Evolutionary conservation across 129 eudicot species (phyloP), one percentile per base, ranked within the genome.

Genomic region (Flaveria robusta): DNA sequence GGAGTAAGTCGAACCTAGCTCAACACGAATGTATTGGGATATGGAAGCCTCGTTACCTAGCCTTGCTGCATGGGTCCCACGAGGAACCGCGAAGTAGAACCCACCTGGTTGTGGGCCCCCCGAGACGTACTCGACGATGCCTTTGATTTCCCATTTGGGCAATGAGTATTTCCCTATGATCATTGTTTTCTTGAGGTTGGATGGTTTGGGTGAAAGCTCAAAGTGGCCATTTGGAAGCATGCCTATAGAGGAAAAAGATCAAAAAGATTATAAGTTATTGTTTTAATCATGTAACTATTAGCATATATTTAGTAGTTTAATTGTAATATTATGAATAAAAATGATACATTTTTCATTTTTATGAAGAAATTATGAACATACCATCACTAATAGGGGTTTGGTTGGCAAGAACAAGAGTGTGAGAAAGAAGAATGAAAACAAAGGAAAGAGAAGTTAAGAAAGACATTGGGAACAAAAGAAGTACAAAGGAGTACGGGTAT

Each of bases 81-180:
- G 88, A 18, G 88, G 82, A 18, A 87, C 82, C 15, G 86, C 83
- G 55, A 78, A 75, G 84, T 72, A 84, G 64, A 84, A 73, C 20
- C 87, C 88, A 10, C 88, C 88, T 18, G 88, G 91, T 74, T 84
- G 88, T 10, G 83, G 88, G 37, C 91, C 91, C 54, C 86, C 86
- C 0, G 86, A 83, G 50, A 87, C 49, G 77, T 75, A 84, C 60
- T 87, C 91, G 8, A 87, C 88, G 2, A 84, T 49, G 76, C 88
- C 88, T 42, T 51, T 41, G 76, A 84, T 82, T 72, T 79, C 85
- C 91, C 88, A 87, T 78, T 84, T 81, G 43, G 91, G 91, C 51
- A 87, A 77, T 2, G 88, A 82, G 78, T 84, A 54, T 50, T 79
- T 84, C 1, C 88, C 88, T 62, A 72, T 75, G 31, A 87, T 75